Base-by-base conservation (phyloP, 2,329 filamentous ascomycete genomes). In the Byssothecium circinans region DNA sequence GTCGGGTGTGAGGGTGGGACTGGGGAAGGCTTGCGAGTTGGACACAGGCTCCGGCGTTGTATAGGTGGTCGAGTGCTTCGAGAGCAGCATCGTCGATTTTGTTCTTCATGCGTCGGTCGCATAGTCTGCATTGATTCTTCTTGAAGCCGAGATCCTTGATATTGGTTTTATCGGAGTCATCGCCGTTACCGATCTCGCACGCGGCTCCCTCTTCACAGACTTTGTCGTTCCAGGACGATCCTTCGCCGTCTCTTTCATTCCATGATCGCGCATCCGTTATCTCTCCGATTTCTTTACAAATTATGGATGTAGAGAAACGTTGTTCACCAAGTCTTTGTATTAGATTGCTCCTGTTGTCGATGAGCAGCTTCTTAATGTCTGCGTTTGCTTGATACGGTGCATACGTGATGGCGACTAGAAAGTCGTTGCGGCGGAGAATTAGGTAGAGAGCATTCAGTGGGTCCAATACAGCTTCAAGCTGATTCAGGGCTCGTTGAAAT, bases 71-170 rank as follows among this genome's bases (percentile, higher is more conserved):
- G 0, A 68, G 47, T 5, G 58, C 62, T 2, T 47, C 42, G 1
- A 52, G 29, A 8, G 58, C 63, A 8, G 52, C 52, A 1, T 55
- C 36, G 10, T 49, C 45, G 27, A 67, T 62, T 5, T 48, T 53
- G 40, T 66, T 64, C 51, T 64, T 64, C 64, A 68, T 67, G 3
- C 64, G 60, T 11, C 62, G 60, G 37, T 67, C 62, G 43, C 65
- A 66, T 18, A 66, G 53, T 6, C 60, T 56, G 35, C 65, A 67
- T 47, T 61, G 57, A 36, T 58, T 65, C 38, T 52, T 54, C 41
- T 50, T 55, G 51, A 66, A 54, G 8, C 59, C 58, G 3, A 52
- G 29, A 35, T 62, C 61, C 25, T 49, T 51, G 2, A 46, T 14
- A n/a, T 25, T 23, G 30, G n/a, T 6, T 12, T n/a, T 22, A n/a